phyloP scores from a whole-genome alignment of 495 filamentous ascomycete genomes.

The Apodospora peruviana region DNA sequence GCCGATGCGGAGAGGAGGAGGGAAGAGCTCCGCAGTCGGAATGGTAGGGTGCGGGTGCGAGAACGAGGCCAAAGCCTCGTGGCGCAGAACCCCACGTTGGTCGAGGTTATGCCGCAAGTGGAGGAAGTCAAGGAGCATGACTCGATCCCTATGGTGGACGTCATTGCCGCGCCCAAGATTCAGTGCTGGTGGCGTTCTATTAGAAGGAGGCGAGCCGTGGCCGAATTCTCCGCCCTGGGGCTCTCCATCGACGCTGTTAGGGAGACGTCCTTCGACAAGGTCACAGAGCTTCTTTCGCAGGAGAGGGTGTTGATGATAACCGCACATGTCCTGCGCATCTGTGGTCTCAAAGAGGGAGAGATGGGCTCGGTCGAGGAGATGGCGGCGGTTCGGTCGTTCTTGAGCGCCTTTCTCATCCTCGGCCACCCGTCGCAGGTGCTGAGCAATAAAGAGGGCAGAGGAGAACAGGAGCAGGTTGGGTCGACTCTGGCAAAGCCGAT shows the following conservation, averaged over 20 bases:
- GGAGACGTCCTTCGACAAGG: constrained; percentile 74
- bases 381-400: constrained; percentile 79
- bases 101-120: constrained; percentile 46
- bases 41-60: constrained; percentile 48
- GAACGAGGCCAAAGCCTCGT: constrained; percentile 61
- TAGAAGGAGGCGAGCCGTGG: constrained; percentile 53
- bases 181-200: constrained; percentile 71
- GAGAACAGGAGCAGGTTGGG: constrained; percentile 65
- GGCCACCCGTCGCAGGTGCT: constrained; percentile 89
- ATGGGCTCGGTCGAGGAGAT: constrained; percentile 65
- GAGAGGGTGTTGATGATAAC: constrained; percentile 66
- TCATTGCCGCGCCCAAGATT: constrained; percentile 65
- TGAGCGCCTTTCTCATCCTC: constrained; percentile 88
- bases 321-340: constrained; percentile 66
- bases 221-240: constrained; percentile 61
- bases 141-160: constrained; percentile 52
- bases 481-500: constrained; percentile 39
- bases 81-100: constrained; percentile 35
- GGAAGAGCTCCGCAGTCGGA: constrained; percentile 52
- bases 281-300: constrained; percentile 70
- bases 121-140: constrained; percentile 45
- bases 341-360: constrained; percentile 67
- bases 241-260: constrained; percentile 70
- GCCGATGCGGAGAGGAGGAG: constrained; percentile 80
- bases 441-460: constrained; percentile 70